Conservation (phyloP, 2,329 filamentous ascomycete genomes). For the Rhexocercosporidium sp. region DNA sequence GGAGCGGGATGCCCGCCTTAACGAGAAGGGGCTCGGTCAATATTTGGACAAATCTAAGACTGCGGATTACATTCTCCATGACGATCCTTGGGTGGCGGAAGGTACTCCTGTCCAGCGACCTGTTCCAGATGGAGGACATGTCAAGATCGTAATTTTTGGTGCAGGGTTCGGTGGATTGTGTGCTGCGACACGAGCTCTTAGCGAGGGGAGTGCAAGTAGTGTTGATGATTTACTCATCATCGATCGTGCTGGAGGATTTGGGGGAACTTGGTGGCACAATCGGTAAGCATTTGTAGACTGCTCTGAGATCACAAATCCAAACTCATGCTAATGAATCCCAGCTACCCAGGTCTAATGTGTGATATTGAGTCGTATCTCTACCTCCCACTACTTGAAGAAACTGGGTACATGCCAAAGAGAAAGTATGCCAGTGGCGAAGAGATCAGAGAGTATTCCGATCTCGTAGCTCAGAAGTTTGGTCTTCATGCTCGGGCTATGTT, state of each 20-base stretch:
- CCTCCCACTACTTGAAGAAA: constrained; percentile 64
- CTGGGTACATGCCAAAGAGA: constrained; percentile 57
- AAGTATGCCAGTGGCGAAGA: constrained; percentile 30
- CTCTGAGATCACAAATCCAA: neutral
- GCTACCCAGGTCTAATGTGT: constrained; percentile 55
- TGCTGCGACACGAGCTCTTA: constrained; percentile 12
- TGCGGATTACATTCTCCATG: constrained; percentile 10
- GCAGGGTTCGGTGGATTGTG: constrained; percentile 19
- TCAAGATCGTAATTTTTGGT: constrained; percentile 20
- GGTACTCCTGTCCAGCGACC: constrained; percentile 10
- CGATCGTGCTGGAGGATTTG: constrained; percentile 53
- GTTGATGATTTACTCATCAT: constrained; percentile 47
- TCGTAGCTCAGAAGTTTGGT: constrained; percentile 50
- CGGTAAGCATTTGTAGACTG: constrained; percentile 14
- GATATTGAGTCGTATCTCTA: constrained; percentile 67
- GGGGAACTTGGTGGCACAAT: constrained; percentile 56
- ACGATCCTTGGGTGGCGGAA: constrained; percentile 19
- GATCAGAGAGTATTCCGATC: constrained; percentile 49
- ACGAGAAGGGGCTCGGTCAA: constrained; percentile 16
- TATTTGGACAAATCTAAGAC: constrained; percentile 15
- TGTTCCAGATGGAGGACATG: constrained; percentile 16
- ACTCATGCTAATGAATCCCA: neutral
- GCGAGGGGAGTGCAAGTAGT: constrained; percentile 18
- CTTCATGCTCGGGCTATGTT: constrained; percentile 49
- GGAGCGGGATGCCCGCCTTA: constrained; percentile 15